Percentiles rank a stretch among this genome's conserved stretches.
Evolutionary conservation across 1,139 yeast genomes (phyloP).

Genomic region (Saccharomyces hybrid): DNA sequence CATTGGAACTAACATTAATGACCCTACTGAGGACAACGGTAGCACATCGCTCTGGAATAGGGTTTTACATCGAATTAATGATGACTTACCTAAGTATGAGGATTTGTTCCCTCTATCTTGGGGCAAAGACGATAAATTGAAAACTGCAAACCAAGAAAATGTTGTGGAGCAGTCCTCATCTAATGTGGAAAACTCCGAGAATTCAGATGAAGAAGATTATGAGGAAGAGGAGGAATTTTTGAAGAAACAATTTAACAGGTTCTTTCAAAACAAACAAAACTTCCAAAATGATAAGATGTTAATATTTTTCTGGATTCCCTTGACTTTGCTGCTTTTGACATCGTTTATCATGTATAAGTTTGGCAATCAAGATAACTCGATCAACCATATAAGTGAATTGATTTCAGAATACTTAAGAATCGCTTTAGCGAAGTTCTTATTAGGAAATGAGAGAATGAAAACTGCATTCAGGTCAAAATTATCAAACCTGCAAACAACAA

Average conservation of each 20-base stretch:
- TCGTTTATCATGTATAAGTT: conserved; percentile 45
- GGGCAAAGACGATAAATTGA: background rate
- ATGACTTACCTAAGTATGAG: conserved; percentile 66
- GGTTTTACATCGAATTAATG: conserved; percentile 52
- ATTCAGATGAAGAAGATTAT: conserved; percentile 10
- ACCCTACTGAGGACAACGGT: conserved; percentile 12
- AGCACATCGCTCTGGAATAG: conserved; percentile 50
- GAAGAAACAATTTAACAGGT: conserved; percentile 47
- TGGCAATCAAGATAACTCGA: conserved; percentile 36
- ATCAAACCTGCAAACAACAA: conserved; percentile 21
- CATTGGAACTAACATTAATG: conserved; percentile 18
- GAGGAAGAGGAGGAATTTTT: conserved; percentile 42
- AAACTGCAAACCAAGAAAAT: conserved; percentile 15
- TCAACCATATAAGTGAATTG: conserved; percentile 23
- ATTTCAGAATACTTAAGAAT: conserved; percentile 45
- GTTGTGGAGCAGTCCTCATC: conserved; percentile 12
- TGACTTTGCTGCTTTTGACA: conserved; percentile 47
- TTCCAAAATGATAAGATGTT: conserved; percentile 79
- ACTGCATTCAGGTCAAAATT: conserved; percentile 40
- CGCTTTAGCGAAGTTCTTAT: conserved; percentile 51
- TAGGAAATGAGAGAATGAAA: conserved; percentile 62
- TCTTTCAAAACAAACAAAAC: conserved; percentile 54
- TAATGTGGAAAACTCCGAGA: conserved; percentile 5
- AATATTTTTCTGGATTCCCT: conserved; percentile 81
- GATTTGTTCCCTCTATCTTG: conserved; percentile 59